Evolutionary conservation across 129 eudicot species (phyloP).

Genomic region (Flaveria robusta): DNA sequence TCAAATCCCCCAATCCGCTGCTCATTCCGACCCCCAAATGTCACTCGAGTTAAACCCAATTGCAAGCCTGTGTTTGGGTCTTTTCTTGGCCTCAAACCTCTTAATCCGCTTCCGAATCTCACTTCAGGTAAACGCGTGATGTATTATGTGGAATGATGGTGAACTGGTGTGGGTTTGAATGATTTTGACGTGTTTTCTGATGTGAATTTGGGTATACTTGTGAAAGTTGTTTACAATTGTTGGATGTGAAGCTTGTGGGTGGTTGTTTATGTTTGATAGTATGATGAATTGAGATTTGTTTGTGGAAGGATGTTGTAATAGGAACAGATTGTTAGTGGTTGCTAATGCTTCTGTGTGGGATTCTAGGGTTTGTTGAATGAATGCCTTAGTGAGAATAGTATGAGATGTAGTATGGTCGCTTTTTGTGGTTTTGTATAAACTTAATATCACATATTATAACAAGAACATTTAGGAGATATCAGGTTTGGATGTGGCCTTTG

Average conservation of each 20-base stretch:
- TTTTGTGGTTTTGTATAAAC: neutral
- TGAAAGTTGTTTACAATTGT: neutral
- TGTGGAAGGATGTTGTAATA: neutral
- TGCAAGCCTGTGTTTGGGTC: constrained; percentile 50
- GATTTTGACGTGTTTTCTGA: constrained; percentile 8
- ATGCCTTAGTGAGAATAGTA: constrained; percentile 15
- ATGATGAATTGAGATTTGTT: constrained; percentile 1
- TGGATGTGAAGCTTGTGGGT: neutral
- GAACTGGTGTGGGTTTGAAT: neutral
- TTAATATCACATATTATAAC: neutral
- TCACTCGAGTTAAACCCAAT: constrained; percentile 33
- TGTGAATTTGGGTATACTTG: neutral
- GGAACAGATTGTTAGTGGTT: neutral
- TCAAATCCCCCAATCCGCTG: constrained; percentile 37
- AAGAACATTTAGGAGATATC: constrained; percentile 5
- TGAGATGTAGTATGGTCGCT: constrained; percentile 3
- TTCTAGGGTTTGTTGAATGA: constrained; percentile 33
- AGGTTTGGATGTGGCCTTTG: neutral
- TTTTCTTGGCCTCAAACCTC: constrained; percentile 60
- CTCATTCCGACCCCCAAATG: constrained; percentile 40
- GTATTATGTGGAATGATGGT: no score
- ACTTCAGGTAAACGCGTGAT: constrained; percentile 44
- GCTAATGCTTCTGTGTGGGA: neutral
- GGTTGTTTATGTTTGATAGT: neutral
- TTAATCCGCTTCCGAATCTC: constrained; percentile 57